Evolutionary conservation across 345 rosid genomes (phyloP), one percentile per base, ranked within the genome.

Genomic region (Isatis tinctoria): DNA sequence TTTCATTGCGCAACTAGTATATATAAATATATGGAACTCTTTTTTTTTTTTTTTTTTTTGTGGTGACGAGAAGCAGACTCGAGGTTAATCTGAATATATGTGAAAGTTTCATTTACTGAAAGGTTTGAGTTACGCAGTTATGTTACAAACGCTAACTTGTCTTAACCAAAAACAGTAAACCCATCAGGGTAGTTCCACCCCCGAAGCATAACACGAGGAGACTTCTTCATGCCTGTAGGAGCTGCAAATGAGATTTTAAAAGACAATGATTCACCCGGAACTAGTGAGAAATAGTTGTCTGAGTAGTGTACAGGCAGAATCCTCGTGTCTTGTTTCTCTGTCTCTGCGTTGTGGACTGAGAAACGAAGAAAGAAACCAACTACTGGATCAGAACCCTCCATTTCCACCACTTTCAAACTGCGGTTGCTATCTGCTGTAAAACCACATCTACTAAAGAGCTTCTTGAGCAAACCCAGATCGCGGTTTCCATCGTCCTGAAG

Each of bases 231-330:
- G 24, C 93, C 96, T 2, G 48, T 48, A 69, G 97, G 97, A 70
- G 84, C 84, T 81, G 87, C 80, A 24, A 94, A 94, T 9, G 89
- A 80, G 66, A 94, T 80, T 79, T 87, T 90, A 58, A 85, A 67
- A 6, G 85, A 63, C 88, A 90, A 83, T 39, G 64, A 72, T 81
- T 94, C 97, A 12, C 96, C 96, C 3, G 97, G 97, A 17, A 82
- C 96, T 48, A 94, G 83, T 0, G 97, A 94, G 77, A 94, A 90
- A 56, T 88, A 92, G 82, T 91, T 94, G 80, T 94, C 92, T 0
- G 99, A 85, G 75, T 94, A 94, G 75, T 94, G 93, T 72, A 94
- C 97, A 3, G 99, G 99, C 47, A 92, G 90, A 71, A 94, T 94
- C 75, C 99, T 86, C 8, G 96, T 86, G 79, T 94, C 98, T 69